Evolutionary conservation across 2,329 filamentous ascomycete genomes (phyloP), one percentile per base, ranked within the genome.

Genomic region (Xylariaceae sp.): DNA sequence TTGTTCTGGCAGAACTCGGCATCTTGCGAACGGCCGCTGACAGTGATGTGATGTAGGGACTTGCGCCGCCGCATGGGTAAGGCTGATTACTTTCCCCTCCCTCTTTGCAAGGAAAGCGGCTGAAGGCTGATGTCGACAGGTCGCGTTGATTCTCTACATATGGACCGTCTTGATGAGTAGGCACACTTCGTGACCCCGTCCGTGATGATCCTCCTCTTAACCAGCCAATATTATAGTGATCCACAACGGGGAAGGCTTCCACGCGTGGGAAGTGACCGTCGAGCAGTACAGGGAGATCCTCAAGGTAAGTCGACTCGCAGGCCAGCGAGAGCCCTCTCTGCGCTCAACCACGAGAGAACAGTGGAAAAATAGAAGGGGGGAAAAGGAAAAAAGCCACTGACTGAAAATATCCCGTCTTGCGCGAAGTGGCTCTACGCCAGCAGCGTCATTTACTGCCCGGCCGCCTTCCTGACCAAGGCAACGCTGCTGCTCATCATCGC

Each of bases 401-500:
- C n/a, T n/a, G n/a, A n/a, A n/a, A n/a, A n/a, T n/a, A n/a, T n/a
- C n/a, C n/a, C n/a, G n/a, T n/a, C n/a, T n/a, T n/a, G n/a, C 19
- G 5, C 4, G 25, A 24, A 50, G 52, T 50, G 50, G 52, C 36
- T 53, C 5, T 52, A 56, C 23, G 51, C 46, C 11, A 46, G 49
- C 24, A 45, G 48, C 12, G 33, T 57, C 17, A 18, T 51, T 6
- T 58, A 56, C 34, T 50, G 47, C 11, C 52, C 53, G 11, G 43
- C 51, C 4, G 45, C 54, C 2, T 57, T 44, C 33, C 46, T 49
- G 31, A 52, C 48, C 14, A 57, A 59, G 37, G 39, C 50, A n/a
- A 54, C 57, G 5, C 44, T 55, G n/a, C 41, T 55, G 22, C 40
- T 60, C 7, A 39, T 58, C 29, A 53, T 56, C 12, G 51, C 52